Evolutionary conservation across 1,139 yeast species (phyloP).

Genomic region (Blastobotrys proliferans): DNA sequence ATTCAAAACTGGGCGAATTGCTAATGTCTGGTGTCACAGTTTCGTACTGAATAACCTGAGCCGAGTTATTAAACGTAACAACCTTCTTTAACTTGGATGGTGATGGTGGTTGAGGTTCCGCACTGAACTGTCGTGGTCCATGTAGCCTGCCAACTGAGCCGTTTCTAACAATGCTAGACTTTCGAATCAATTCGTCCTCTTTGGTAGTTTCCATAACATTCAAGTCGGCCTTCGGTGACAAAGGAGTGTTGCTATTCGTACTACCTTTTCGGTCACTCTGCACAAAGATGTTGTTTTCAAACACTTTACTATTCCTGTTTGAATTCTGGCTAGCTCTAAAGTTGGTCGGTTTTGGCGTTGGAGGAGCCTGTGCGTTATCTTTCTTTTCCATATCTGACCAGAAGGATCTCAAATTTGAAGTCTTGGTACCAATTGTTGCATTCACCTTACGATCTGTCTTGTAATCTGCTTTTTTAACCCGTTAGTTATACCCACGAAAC

Average conservation of each 20-base stretch:
- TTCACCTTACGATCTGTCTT: conserved; percentile 1
- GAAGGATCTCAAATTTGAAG: conserved; percentile 29
- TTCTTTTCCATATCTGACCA: conserved; percentile 31
- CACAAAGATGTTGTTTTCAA: conserved; percentile 23
- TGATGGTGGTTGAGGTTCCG: conserved; percentile 15
- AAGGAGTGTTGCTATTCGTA: background rate
- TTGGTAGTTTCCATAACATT: too few species aligned
- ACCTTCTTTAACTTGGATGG: conserved; percentile 29
- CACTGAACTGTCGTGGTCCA: conserved; percentile 29
- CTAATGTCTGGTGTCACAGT: conserved; percentile 39
- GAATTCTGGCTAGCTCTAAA: conserved; percentile 3
- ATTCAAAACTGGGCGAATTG: conserved; percentile 22
- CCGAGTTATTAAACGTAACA: conserved; percentile 35
- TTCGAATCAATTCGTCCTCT: conserved; percentile 11
- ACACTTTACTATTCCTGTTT: conserved; percentile 10
- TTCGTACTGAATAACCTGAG: conserved; percentile 43
- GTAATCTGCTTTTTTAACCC: background rate
- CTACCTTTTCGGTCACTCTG: conserved; percentile 19
- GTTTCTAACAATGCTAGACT: conserved; percentile 24
- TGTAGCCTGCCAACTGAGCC: conserved; percentile 30
- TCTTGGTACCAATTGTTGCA: conserved; percentile 20
- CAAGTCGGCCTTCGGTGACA: background rate
- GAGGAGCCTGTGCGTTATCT: conserved; percentile 14
- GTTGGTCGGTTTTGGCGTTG: conserved; percentile 7
- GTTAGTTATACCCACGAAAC: too few species aligned